These are phyloP conservation scores for Amanita rimosa DNA, from an alignment of 768 basidiomycete species.

Conservation along the genomic window DNA sequence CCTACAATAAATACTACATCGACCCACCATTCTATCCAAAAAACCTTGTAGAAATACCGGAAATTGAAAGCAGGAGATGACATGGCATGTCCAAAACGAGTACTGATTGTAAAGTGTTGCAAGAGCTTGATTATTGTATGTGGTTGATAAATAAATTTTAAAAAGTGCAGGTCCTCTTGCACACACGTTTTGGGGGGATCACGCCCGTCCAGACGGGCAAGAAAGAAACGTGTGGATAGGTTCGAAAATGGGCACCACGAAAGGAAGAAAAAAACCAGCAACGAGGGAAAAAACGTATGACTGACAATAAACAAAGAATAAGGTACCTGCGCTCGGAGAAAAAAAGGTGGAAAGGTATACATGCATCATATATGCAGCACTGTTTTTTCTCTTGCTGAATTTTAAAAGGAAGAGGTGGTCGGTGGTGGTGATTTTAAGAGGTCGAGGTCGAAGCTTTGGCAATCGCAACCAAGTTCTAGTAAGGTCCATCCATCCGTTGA, in stretches of 20 bases:
- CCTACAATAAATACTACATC: constrained; percentile 2
- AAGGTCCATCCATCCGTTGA: background rate
- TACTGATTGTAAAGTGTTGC: no score
- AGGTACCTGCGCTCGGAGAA: constrained; percentile 2
- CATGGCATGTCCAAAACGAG: background rate
- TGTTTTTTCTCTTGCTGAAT: constrained; percentile 9
- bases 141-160: background rate
- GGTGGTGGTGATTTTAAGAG: background rate
- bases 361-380: constrained; percentile 5
- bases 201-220: background rate
- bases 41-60: background rate
- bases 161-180: background rate
- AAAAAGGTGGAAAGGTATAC: constrained; percentile 7
- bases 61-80: background rate
- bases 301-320: constrained; percentile 1
- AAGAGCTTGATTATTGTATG: background rate
- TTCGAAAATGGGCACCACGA: no score
- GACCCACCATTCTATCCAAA: background rate
- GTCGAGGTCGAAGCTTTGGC: background rate
- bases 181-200: background rate
- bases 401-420: constrained; percentile 2
- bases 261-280: background rate
- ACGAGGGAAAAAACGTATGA: background rate
- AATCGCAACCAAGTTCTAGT: background rate
- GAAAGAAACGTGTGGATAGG: background rate